Evolutionary conservation across 2,329 filamentous ascomycete species (phyloP).

Genomic region (Cladosporium sp.): DNA sequence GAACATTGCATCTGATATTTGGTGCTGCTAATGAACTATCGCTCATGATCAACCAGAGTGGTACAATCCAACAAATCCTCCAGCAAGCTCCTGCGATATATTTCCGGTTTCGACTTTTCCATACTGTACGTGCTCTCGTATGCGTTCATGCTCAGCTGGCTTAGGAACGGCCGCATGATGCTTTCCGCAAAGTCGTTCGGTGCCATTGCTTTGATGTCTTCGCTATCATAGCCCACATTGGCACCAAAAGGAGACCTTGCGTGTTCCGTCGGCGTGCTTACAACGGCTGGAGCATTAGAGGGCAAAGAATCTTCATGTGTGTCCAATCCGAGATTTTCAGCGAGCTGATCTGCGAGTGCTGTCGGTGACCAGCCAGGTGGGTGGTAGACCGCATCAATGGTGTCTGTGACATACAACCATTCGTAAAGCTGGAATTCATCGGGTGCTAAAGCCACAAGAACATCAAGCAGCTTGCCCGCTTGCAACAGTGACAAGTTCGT

Average conservation of each 20-base stretch:
- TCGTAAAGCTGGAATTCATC: slow-evolving; percentile 98
- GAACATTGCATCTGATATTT: not conserved
- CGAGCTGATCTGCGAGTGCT: slow-evolving; percentile 79
- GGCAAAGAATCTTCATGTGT: not conserved
- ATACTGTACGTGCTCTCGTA: slow-evolving; percentile 93
- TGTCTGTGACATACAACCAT: slow-evolving; percentile 97
- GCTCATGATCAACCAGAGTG: slow-evolving; percentile 41
- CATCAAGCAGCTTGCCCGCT: slow-evolving; percentile 88
- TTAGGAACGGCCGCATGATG: slow-evolving; percentile 82
- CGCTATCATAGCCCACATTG: slow-evolving; percentile 43
- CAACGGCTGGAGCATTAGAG: not conserved
- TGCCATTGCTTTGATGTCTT: slow-evolving; percentile 50
- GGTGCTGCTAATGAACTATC: not conserved
- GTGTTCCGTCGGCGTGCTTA: not conserved
- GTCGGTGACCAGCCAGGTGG: slow-evolving; percentile 64
- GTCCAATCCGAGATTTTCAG: slow-evolving; percentile 49
- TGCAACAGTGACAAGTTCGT: slow-evolving; percentile 75
- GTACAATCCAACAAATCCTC: slow-evolving; percentile 38
- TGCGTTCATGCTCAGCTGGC: slow-evolving; percentile 83
- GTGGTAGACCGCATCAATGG: slow-evolving; percentile 90
- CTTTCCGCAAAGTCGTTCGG: slow-evolving; percentile 65
- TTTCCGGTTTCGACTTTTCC: slow-evolving; percentile 62
- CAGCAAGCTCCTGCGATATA: slow-evolving; percentile 44
- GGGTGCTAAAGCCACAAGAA: slow-evolving; percentile 78
- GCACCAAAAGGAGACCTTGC: not conserved